Conservation (phyloP, 164 flowering plant species). For the Tetrastigma voinierianum region DNA sequence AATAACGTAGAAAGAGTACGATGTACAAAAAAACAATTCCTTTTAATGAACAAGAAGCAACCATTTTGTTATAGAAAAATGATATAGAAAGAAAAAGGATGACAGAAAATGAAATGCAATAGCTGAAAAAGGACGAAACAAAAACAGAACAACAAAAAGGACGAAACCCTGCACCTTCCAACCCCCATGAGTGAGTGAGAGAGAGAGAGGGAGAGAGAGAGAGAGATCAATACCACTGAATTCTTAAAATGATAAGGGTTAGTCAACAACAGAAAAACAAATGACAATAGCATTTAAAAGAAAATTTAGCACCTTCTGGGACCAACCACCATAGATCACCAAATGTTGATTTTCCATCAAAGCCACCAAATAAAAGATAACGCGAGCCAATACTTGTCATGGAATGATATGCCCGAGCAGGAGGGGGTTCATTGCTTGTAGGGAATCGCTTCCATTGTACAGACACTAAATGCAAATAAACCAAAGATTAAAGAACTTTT, state of each 20-base stretch:
- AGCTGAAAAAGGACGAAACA: too few species aligned
- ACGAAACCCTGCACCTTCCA: too few species aligned
- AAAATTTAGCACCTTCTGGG: constrained; percentile 69
- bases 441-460: constrained; percentile 95
- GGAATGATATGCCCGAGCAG: constrained; percentile 96
- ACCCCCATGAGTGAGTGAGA: too few species aligned
- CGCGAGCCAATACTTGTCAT: constrained; percentile 75
- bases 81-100: neutral
- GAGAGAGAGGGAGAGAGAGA: too few species aligned
- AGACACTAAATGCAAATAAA: constrained; percentile 47
- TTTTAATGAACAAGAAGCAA: too few species aligned
- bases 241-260: neutral
- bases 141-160: too few species aligned
- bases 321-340: constrained; percentile 98
- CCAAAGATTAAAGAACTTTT: neutral
- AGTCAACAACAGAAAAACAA: neutral
- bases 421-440: constrained; percentile 74
- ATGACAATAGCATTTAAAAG: neutral
- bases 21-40: too few species aligned
- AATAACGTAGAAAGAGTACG: too few species aligned
- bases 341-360: constrained; percentile 91
- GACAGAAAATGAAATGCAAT: neutral
- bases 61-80: too few species aligned
- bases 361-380: constrained; percentile 92
- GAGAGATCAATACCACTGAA: neutral